Base-by-base conservation (phyloP, 2,329 filamentous ascomycete genomes). In the Stromatinia cepivora region DNA sequence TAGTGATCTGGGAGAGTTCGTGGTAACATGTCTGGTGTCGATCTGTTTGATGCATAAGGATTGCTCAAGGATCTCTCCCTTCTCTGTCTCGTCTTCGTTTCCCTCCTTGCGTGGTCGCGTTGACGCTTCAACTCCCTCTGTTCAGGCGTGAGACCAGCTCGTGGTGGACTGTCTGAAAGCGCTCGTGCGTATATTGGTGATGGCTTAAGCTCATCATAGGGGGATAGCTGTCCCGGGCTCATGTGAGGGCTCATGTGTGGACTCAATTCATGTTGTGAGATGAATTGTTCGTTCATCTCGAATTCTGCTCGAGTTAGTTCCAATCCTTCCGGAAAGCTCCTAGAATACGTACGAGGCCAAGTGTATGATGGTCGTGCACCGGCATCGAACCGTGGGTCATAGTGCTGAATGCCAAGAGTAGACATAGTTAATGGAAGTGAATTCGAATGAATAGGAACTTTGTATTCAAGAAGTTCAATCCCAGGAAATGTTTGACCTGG, bases 51-150 rank as follows among this genome's bases (percentile, higher is more conserved):
- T 65, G 75, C 71, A 66, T 79, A 79, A 68, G 75, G 75, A 53
- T 77, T 78, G 69, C 77, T 79, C 36, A 71, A 69, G 31, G 78
- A 78, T 54, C 77, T 71, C 36, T 78, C 81, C 66, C 86, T 83
- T 72, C 84, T 82, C 62, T 84, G 80, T 70, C 86, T 83, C 22
- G 85, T 77, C 50, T 89, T 89, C 9, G 84, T 84, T 73, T 87
- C 85, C 73, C 87, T 82, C 69, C 88, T 84, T 57, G 82, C 84
- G 73, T 85, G 85, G 73, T 89, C 87, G 71, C 84, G 82, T 74
- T 89, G 87, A 70, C 86, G 83, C 79, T 87, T 89, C 54, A 89
- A 77, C 75, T 88, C 87, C 72, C 87, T 84, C 77, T 89, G 86
- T 76, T 89, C 86, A 9, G 85, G 80, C 8, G 86, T 87, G 75